Evolutionary conservation across 768 basidiomycete genomes (phyloP).

Genomic region (Tricholoma furcatifolium): DNA sequence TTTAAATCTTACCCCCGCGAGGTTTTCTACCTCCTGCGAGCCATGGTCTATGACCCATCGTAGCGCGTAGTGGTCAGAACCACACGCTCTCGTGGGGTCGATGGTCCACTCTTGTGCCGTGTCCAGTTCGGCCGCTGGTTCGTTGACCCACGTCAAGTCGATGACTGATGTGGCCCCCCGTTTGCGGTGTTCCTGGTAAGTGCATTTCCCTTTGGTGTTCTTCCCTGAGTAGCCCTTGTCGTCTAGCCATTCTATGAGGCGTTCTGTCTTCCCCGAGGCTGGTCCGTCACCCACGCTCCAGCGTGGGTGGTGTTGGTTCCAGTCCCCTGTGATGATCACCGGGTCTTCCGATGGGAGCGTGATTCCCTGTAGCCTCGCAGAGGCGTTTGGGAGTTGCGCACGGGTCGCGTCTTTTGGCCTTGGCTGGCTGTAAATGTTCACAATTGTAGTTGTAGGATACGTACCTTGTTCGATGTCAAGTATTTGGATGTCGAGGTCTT

Average conservation of each 20-base stretch:
- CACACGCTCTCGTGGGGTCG: too few relatives aligned
- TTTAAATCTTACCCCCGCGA: too few relatives aligned
- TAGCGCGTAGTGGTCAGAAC: neutral
- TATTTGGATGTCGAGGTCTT: conserved; percentile 23
- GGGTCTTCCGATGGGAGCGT: neutral
- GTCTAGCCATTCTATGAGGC: neutral
- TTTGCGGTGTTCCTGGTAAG: neutral
- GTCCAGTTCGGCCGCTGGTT: too few relatives aligned
- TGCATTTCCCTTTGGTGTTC: neutral
- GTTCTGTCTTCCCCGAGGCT: neutral
- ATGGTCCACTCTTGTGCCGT: too few relatives aligned
- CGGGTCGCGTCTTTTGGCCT: neutral
- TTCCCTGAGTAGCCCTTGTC: neutral
- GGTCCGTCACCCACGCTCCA: too few relatives aligned
- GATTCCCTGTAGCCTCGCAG: neutral
- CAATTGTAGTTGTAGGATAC: too few relatives aligned
- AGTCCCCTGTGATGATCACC: conserved; percentile 1
- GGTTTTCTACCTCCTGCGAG: neutral
- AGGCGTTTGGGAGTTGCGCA: neutral
- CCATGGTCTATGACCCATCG: neutral
- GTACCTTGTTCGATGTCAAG: conserved; percentile 19
- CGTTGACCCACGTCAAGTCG: too few relatives aligned
- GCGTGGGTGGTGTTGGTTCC: conserved; percentile 5
- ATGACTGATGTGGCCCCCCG: too few relatives aligned
- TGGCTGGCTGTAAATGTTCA: conserved; percentile 3